These are phyloP conservation scores for Cladobotryum protrusum DNA, from an alignment of 2,329 filamentous ascomycete species.

Conservation along the genomic window DNA sequence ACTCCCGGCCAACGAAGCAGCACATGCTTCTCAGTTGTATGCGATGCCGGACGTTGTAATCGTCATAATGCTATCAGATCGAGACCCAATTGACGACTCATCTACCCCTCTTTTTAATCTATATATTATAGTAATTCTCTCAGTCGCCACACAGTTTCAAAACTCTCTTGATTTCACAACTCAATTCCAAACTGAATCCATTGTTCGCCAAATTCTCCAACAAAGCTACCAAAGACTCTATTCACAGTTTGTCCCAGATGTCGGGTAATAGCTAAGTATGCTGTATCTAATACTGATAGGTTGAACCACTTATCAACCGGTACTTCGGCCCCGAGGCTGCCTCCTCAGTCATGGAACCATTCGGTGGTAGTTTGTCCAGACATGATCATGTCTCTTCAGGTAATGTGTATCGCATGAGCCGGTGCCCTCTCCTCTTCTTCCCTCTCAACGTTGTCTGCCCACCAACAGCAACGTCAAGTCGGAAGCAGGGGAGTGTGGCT, in stretches of 20 bases:
- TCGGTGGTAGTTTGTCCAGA: slow-evolving; percentile 30
- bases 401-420: slow-evolving; percentile 55
- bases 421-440: slow-evolving; percentile 40
- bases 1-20: slow-evolving; percentile 1
- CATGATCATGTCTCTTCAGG: slow-evolving; percentile 32
- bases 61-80: too few species aligned
- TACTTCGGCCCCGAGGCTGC: slow-evolving; percentile 19
- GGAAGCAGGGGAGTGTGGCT: slow-evolving; percentile 34
- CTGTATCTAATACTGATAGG: slow-evolving; percentile 11
- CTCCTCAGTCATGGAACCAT: slow-evolving; percentile 26
- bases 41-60: too few species aligned
- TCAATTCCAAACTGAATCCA: background rate
- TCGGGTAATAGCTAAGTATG: background rate
- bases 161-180: background rate
- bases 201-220: too few species aligned
- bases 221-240: slow-evolving; percentile 1
- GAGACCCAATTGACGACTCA: too few species aligned
- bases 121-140: too few species aligned
- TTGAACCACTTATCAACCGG: slow-evolving; percentile 14
- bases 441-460: slow-evolving; percentile 6
- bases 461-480: background rate
- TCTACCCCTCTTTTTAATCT: too few species aligned
- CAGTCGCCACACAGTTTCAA: too few species aligned
- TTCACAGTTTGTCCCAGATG: slow-evolving; percentile 8
- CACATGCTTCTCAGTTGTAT: background rate